Base-by-base conservation (phyloP, 345 rosid genomes). In the Garcia nutans region DNA sequence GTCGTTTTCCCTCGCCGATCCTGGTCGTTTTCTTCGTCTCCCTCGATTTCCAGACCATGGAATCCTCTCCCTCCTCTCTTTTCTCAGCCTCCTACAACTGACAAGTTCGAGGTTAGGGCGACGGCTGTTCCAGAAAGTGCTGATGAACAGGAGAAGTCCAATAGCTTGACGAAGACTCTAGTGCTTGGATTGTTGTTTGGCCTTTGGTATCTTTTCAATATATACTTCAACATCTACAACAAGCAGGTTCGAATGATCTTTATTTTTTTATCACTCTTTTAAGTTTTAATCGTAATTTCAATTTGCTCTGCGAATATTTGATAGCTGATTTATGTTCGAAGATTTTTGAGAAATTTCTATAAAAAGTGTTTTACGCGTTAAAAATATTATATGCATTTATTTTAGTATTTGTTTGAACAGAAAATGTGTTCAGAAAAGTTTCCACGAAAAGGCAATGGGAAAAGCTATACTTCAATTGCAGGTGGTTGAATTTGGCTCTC, bases 191-290 rank as follows among this genome's bases (percentile, higher is more conserved):
- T 84, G 80, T 65, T 93, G 85, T 92, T 96, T 79, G 98, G 92
- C 45, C 66, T 93, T 11, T 96, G 99, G 99, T 89, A 79, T 81
- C 80, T 96, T 68, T 96, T 96, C 81, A 96, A 96, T 77, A 96
- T 93, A 85, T 93, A 93, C 95, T 96, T 96, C 96, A 96, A 96
- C 82, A 96, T 96, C 77, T 96, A 96, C 85, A 93, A 96, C 86
- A 96, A 96, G 75, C 98, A 93, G 99, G 99, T 96, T 59, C 73
- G 65, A 8, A 47, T 47, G 2, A 47, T 47, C 1, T 11, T 28
- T 50, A 19, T 50, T 70, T 16, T 52, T 26, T 65, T 16, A 0
- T 41, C 11, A 65, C 2, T 16, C 20, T 54, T 54, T 54, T 16
- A 16, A 54, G n/a, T 65, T 41, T 12, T 65, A 5, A 19, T 23